Conservation (phyloP, 2,329 filamentous ascomycete species). For the Volutella citrinella region DNA sequence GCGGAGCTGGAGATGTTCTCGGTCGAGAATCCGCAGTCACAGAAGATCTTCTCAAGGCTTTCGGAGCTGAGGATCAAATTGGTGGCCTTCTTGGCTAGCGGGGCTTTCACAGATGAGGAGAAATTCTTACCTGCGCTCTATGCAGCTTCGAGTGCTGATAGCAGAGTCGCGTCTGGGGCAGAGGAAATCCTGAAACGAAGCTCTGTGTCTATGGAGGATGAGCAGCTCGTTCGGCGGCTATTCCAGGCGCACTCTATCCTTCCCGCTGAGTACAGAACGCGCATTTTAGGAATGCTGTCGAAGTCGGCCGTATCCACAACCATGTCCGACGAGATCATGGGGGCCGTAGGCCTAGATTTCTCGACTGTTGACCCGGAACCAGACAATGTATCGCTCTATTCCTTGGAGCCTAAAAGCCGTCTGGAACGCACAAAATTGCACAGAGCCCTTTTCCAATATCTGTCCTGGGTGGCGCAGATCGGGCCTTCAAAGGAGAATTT, state of each 20-base stretch:
- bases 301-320: slow-evolving; percentile 73
- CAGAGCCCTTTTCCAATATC: slow-evolving; percentile 78
- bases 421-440: slow-evolving; percentile 78
- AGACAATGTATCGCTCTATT: slow-evolving; percentile 9
- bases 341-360: slow-evolving; percentile 67
- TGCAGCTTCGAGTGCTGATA: slow-evolving; percentile 79
- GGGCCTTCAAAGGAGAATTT: slow-evolving; percentile 59
- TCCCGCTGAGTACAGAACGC: slow-evolving; percentile 71
- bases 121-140: slow-evolving; percentile 81
- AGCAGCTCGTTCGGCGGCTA: slow-evolving; percentile 58
- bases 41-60: slow-evolving; percentile 46
- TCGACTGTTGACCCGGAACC: slow-evolving; percentile 28
- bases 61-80: slow-evolving; percentile 54
- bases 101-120: slow-evolving; percentile 79
- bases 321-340: slow-evolving; percentile 65
- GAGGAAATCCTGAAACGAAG: slow-evolving; percentile 86
- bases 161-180: slow-evolving; percentile 75
- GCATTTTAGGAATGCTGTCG: slow-evolving; percentile 70
- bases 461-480: slow-evolving; percentile 81
- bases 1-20: slow-evolving; percentile 30
- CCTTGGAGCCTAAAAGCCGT: slow-evolving; percentile 45
- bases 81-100: slow-evolving; percentile 73
- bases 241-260: slow-evolving; percentile 72
- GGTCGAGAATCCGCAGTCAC: slow-evolving; percentile 53
- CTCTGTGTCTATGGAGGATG: slow-evolving; percentile 70